Base-by-base conservation (phyloP, 805 yeast genomes). In the Ogataea kodamae region DNA sequence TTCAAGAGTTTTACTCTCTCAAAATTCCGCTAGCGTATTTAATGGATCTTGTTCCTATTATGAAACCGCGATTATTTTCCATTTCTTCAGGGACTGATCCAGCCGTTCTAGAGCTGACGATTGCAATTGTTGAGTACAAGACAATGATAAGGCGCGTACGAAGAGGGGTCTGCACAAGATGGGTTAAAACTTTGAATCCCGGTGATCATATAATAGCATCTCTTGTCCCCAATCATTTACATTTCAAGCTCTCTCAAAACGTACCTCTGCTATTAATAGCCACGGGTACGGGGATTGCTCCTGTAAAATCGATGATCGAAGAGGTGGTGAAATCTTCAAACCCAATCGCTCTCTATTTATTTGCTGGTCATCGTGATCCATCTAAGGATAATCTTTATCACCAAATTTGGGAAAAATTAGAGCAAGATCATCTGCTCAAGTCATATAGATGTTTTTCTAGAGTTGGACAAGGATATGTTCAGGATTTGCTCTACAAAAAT, bases 201-300 rank as follows among this genome's bases (percentile, higher is more conserved):
- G 76, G 75, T 1, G 82, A 76, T 42, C 42, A 58, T 5, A 50
- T 89, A 2, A 59, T 74, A 9, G 78, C 74, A 41, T 69, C 74
- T 16, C 42, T 81, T 6, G 70, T 72, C 36, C 55, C 59, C 18
- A 73, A 78, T 42, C 56, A 64, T 9, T 43, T 77, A 26, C 58
- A 57, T 24, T 61, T 71, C 9, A 43, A 40, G 6, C 17, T 6
- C 2, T 17, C 28, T 1, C 15, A 38, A 2, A 37, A 30, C 9
- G 23, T 38, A 3, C 83, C 95, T 0, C 60, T 83, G 16, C 61
- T 92, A 3, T 65, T 90, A 72, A 69, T 90, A 4, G 81, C 90
- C 2, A 95, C 98, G 0, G 99, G 98, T 3, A 94, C 97, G 0
- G 99, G 99, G 2, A 67, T 92, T 8, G 98, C 99, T 0, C 98